phyloP scores from a whole-genome alignment of 176 grass and related monocot genomes.

The Cymbopogon citratus region DNA sequence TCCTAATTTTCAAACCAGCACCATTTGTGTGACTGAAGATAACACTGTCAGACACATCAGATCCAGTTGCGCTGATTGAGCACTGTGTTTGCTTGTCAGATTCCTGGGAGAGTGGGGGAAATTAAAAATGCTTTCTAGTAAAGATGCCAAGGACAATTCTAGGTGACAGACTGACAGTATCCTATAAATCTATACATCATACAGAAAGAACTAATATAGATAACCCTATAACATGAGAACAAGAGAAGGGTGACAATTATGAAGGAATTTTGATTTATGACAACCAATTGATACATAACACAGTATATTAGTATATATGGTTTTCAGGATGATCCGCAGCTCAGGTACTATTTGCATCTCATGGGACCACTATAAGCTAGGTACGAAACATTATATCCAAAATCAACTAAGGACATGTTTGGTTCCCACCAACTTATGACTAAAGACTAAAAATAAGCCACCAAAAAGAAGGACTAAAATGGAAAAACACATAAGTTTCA shows the following conservation, averaged over 20 bases:
- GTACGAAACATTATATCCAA: neutral
- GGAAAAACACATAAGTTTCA: no score
- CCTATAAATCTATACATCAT: neutral
- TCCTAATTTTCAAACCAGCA: conserved; percentile 10
- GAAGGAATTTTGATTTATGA: neutral
- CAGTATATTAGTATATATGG: neutral
- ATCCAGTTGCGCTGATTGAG: conserved; percentile 43
- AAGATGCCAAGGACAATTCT: neutral
- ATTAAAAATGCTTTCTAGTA: neutral
- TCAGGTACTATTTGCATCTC: neutral
- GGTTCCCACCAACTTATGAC: no score
- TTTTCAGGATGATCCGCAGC: neutral
- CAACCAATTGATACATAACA: neutral
- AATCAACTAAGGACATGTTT: no score
- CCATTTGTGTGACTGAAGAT: conserved; percentile 2
- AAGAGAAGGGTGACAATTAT: neutral
- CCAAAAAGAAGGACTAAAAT: no score
- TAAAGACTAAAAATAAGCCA: no score
- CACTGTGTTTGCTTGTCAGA: conserved; percentile 55
- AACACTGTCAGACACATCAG: conserved; percentile 31
- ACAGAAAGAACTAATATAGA: neutral
- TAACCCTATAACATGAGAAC: neutral
- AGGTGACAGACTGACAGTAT: neutral
- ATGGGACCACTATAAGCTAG: conserved; percentile 15
- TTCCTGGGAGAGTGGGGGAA: conserved; percentile 9